phyloP scores from a whole-genome alignment of 805 yeast species.

The Scheffersomyces ergatensis region DNA sequence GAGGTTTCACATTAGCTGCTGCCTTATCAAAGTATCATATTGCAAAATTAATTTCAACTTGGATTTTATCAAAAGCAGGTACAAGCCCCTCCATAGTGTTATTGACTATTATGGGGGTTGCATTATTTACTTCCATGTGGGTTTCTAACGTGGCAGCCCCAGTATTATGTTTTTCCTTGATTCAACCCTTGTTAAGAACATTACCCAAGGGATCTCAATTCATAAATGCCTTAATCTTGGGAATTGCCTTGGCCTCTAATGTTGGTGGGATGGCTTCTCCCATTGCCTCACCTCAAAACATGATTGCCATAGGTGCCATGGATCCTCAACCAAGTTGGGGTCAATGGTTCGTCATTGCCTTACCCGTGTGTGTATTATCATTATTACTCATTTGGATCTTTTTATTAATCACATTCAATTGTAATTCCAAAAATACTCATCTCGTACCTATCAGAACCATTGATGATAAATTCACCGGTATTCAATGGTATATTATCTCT shows the following conservation, averaged over 20 bases:
- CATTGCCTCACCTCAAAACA: conserved; percentile 54
- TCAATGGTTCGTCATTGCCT: conserved; percentile 52
- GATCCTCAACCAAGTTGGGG: conserved; percentile 56
- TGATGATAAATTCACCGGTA: conserved; percentile 63
- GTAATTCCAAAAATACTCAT: conserved; percentile 43
- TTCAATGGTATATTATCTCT: conserved; percentile 71
- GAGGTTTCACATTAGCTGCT: conserved; percentile 56
- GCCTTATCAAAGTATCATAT: conserved; percentile 53
- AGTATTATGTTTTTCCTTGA: conserved; percentile 49
- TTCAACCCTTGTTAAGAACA: conserved; percentile 47
- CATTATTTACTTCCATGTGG: conserved; percentile 56
- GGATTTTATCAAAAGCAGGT: conserved; percentile 49
- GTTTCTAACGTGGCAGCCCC: conserved; percentile 58
- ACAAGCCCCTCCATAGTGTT: conserved; percentile 48
- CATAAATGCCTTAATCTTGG: conserved; percentile 40
- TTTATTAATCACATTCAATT: conserved; percentile 54
- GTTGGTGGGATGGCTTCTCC: conserved; percentile 57
- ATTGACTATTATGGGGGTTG: conserved; percentile 49
- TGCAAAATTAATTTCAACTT: conserved; percentile 49
- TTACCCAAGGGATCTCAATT: conserved; percentile 41
- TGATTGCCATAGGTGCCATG: conserved; percentile 53
- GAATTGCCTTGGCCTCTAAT: conserved; percentile 51
- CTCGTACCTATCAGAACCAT: conserved; percentile 58
- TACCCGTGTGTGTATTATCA: conserved; percentile 44
- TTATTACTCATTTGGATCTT: conserved; percentile 45